Percentiles rank a stretch among this genome's conserved stretches.
phyloP scores from a whole-genome alignment of 2,329 filamentous ascomycete species.

The Cercospora sp. region DNA sequence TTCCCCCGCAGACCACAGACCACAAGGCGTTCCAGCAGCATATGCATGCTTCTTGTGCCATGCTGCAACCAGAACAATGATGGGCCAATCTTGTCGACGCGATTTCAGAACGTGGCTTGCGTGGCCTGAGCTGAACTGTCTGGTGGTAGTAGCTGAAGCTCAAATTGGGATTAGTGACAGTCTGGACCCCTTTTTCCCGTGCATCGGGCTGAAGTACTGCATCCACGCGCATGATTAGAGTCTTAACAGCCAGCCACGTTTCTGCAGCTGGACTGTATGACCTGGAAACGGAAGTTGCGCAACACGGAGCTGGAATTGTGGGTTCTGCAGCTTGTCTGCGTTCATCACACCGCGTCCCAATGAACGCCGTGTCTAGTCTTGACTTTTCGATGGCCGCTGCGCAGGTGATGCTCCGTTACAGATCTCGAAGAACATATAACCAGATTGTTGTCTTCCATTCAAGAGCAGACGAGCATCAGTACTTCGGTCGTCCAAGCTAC shows the following conservation, averaged over 20 bases:
- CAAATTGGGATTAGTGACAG: constrained; percentile 4
- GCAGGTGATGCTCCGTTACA: background rate
- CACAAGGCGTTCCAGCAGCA: background rate
- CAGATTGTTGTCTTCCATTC: background rate
- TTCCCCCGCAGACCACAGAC: background rate
- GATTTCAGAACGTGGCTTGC: constrained; percentile 6
- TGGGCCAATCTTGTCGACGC: background rate
- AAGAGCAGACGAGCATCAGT: background rate
- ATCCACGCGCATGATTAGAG: background rate
- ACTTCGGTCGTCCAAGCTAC: background rate
- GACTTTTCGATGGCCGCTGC: too few relatives aligned
- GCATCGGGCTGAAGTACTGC: background rate
- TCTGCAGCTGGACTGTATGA: background rate
- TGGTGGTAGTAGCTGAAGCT: constrained; percentile 7
- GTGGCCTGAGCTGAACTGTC: constrained; percentile 9
- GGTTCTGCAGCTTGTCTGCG: background rate
- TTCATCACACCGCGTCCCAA: background rate
- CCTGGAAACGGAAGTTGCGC: constrained; percentile 1
- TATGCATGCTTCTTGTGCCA: constrained; percentile 4
- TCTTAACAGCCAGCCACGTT: constrained; percentile 10
- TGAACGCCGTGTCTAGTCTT: background rate
- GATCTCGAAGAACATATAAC: background rate
- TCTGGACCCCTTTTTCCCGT: background rate
- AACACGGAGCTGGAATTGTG: background rate
- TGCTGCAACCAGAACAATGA: background rate